Evolutionary conservation across 768 basidiomycete species (phyloP), one percentile per base, ranked within the genome.

Genomic region (Glaciozyma martinii): DNA sequence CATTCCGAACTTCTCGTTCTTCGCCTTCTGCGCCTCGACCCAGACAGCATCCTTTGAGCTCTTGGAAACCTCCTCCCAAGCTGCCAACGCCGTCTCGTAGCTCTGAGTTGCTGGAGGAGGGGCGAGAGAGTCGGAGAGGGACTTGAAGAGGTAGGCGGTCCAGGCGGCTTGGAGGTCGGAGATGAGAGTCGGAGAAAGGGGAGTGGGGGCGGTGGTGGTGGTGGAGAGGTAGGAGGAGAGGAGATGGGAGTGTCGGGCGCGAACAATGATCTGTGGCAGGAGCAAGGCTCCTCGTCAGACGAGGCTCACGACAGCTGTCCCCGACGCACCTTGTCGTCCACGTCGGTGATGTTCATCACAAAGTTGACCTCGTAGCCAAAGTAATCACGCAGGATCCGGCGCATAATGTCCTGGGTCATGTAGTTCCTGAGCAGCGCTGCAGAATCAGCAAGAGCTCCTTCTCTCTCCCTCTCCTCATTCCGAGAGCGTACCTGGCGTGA

Each of bases 331-430:
- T 99, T 99, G 82, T 98, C 95, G 74, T 99, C 95, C 66, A 99
- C 95, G 77, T 99, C 94, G 7, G 95, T 99, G 71, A 99, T 84
- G 77, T 99, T 99, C 91, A 95, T 95, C 53, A 98, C 94, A 74
- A 98, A 95, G 76, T 97, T 90, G 62, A 99, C 87, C 75, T 98
- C 89, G 74, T 93, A 98, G 30, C 89, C 88, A 78, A 98, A 98
- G 78, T 94, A 98, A 78, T 98, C 91, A 1, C 86, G 81, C 80
- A 98, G 80, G 59, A 99, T 89, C 56, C 95, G 80, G 61, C 92
- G 81, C 44, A 97, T 79, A 67, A 94, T 83, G 76, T 97, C 93
- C 76, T 94, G 90, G 2, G 91, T 90, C 40, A 97, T 87, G 78
- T 99, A 99, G 80, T 95, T 97, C 74, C 94, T 95, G 27, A 40